Conservation (phyloP, 73 alveolate genomes). For the Effrenium voratum region DNA sequence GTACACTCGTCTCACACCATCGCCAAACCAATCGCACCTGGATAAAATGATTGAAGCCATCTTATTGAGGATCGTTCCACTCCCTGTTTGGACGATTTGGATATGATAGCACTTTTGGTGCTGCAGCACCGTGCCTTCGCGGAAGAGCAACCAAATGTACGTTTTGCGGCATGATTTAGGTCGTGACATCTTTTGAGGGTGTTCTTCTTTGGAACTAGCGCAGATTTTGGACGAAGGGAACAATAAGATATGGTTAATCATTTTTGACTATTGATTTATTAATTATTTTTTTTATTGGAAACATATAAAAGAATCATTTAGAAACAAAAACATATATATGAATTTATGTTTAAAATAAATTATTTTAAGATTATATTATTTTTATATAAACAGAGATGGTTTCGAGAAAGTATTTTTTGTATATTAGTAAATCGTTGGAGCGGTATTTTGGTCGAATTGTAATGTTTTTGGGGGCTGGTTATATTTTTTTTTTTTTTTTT, state of each 20-base stretch:
- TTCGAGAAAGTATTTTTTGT: neutral
- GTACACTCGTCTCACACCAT: slow-evolving; percentile 65
- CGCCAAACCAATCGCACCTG: slow-evolving; percentile 50
- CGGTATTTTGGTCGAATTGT: neutral
- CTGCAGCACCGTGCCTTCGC: too few relatives aligned
- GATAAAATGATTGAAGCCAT: neutral
- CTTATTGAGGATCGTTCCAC: neutral
- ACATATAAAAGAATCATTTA: too few relatives aligned
- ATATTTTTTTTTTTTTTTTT: too few relatives aligned
- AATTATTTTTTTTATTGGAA: neutral
- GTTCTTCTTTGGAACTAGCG: neutral
- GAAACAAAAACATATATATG: too few relatives aligned
- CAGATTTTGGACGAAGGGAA: neutral
- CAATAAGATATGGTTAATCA: neutral
- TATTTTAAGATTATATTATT: neutral
- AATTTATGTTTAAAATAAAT: neutral
- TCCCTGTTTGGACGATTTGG: neutral
- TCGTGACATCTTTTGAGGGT: neutral
- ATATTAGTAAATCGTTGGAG: neutral
- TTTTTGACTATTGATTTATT: too few relatives aligned
- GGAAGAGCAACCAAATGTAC: neutral
- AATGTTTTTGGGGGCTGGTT: neutral
- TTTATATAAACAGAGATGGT: neutral
- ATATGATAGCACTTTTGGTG: too few relatives aligned
- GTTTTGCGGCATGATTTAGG: neutral